These are phyloP conservation scores for Hypoxylon sp. DNA, from an alignment of 2,329 filamentous ascomycete species.

Conservation along the genomic window DNA sequence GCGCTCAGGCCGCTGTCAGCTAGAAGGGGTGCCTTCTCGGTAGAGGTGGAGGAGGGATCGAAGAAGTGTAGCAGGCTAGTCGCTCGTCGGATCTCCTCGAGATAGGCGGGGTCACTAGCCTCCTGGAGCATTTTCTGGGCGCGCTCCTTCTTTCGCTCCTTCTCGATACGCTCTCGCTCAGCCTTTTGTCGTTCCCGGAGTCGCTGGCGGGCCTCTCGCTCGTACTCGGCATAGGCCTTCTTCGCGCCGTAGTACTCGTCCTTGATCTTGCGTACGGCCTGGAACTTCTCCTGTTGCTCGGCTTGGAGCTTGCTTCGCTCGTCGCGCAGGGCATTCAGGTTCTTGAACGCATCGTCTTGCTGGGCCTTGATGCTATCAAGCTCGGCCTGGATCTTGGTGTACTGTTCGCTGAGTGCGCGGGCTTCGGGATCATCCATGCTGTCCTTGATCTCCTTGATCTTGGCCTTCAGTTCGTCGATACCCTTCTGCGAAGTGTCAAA, in stretches of 20 bases:
- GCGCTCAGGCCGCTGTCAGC: slow-evolving; percentile 82
- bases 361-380: slow-evolving; percentile 91
- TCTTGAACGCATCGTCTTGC: slow-evolving; percentile 92
- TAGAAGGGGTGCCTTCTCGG: slow-evolving; percentile 76
- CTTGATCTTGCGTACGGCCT: slow-evolving; percentile 86
- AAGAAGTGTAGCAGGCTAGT: slow-evolving; percentile 92
- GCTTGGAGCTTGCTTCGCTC: slow-evolving; percentile 86
- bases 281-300: slow-evolving; percentile 89
- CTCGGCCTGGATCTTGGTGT: slow-evolving; percentile 87
- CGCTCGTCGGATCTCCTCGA: slow-evolving; percentile 91
- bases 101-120: slow-evolving; percentile 87
- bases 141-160: slow-evolving; percentile 81
- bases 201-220: slow-evolving; percentile 84
- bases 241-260: slow-evolving; percentile 87
- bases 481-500: slow-evolving; percentile 89
- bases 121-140: slow-evolving; percentile 84
- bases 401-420: slow-evolving; percentile 88
- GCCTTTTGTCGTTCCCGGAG: slow-evolving; percentile 83
- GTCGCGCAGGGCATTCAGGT: slow-evolving; percentile 85
- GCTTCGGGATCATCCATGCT: slow-evolving; percentile 91
- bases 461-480: slow-evolving; percentile 88
- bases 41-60: slow-evolving; percentile 77
- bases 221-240: slow-evolving; percentile 86
- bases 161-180: slow-evolving; percentile 81
- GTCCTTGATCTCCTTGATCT: slow-evolving; percentile 92